Evolutionary conservation across 176 grass and related monocot species (phyloP).

Genomic region (Carex pumila): DNA sequence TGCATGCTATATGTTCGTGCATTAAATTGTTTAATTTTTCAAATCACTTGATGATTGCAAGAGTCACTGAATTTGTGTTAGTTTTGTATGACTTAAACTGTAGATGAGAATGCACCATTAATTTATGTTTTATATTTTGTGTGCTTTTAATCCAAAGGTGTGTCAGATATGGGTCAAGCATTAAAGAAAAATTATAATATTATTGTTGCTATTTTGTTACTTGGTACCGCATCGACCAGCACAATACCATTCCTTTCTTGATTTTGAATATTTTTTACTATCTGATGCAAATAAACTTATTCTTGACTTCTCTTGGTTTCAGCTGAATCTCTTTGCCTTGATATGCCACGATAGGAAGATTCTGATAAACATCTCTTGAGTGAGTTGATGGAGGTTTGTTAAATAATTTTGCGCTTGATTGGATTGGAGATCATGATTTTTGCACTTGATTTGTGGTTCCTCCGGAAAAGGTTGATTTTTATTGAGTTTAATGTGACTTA

Average conservation of each 20-base stretch:
- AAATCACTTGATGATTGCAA: neutral
- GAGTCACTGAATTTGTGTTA: neutral
- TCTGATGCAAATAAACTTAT: constrained; percentile 13
- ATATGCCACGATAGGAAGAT: constrained; percentile 63
- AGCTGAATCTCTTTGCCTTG: constrained; percentile 73
- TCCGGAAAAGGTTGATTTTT: no score
- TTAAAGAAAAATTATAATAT: neutral
- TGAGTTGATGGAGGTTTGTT: constrained; percentile 69
- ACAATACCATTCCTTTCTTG: neutral
- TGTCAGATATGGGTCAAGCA: neutral
- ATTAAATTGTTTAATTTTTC: neutral
- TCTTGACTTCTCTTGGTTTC: constrained; percentile 29
- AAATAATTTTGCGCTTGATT: neutral
- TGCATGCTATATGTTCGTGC: neutral
- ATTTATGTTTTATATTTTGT: no score
- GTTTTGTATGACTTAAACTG: neutral
- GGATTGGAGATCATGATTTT: no score
- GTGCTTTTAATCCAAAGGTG: neutral
- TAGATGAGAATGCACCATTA: neutral
- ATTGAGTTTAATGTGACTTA: no score
- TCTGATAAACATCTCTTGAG: constrained; percentile 68
- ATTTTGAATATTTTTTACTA: constrained; percentile 8
- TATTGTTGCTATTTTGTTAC: neutral
- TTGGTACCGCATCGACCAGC: neutral
- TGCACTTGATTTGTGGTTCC: no score